Evolutionary conservation across 495 filamentous ascomycete species (phyloP).

Genomic region (Cenococcum geophilum): DNA sequence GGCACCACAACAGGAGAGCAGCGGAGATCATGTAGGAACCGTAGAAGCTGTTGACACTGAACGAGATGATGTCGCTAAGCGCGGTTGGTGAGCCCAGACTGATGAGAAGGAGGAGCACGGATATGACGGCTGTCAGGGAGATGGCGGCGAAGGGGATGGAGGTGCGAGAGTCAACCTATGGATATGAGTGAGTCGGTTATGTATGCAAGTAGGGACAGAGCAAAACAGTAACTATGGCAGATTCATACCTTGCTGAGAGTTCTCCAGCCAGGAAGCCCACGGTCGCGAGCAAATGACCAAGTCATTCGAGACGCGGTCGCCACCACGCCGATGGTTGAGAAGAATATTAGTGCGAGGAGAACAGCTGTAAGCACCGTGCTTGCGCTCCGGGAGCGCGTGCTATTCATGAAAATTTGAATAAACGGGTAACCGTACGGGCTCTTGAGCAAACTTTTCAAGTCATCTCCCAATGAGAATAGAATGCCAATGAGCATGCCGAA

Average conservation of each 20-base stretch:
- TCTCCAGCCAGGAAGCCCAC: conserved; percentile 21
- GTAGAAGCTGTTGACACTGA: conserved; percentile 20
- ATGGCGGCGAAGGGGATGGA: conserved; percentile 27
- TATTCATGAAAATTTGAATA: conserved; percentile 27
- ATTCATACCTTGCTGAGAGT: conserved; percentile 6
- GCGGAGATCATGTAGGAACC: conserved; percentile 13
- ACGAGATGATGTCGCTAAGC: conserved; percentile 27
- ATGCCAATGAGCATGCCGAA: conserved; percentile 16
- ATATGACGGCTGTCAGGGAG: conserved; percentile 17
- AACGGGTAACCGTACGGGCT: conserved; percentile 40
- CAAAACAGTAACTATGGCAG: background rate
- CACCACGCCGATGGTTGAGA: conserved; percentile 24
- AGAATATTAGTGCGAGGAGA: conserved; percentile 26
- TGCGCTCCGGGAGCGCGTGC: conserved; percentile 2
- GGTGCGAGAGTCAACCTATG: conserved; percentile 12
- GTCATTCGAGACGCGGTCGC: conserved; percentile 26
- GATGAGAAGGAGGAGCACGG: conserved; percentile 25
- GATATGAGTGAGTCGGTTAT: conserved; percentile 35
- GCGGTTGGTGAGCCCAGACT: conserved; percentile 27
- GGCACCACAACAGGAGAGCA: conserved; percentile 7
- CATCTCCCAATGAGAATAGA: conserved; percentile 39
- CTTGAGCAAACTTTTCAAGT: conserved; percentile 25
- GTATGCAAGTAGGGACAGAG: background rate
- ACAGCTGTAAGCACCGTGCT: conserved; percentile 25
- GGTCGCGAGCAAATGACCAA: conserved; percentile 35